Conservation (phyloP, 805 yeast genomes). For the Metschnikowia bowlesiae region DNA sequence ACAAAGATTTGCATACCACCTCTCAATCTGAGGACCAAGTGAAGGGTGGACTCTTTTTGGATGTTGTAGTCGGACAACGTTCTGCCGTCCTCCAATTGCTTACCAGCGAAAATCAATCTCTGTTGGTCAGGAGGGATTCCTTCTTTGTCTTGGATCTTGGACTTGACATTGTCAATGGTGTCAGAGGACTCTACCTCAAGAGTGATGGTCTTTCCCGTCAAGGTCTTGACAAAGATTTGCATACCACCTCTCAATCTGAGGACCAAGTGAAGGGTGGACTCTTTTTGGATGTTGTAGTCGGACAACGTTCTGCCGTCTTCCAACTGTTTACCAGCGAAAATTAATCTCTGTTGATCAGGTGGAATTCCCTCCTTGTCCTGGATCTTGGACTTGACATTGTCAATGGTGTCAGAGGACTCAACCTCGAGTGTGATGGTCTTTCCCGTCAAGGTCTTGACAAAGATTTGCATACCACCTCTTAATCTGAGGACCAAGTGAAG, state of each 20-base stretch:
- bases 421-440: slow-evolving; percentile 85
- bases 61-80: slow-evolving; percentile 96
- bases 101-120: slow-evolving; percentile 68
- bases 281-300: slow-evolving; percentile 43
- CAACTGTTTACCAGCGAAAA: slow-evolving; percentile 45
- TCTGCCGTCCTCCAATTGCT: slow-evolving; percentile 95
- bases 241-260: slow-evolving; percentile 8
- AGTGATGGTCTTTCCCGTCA: no score
- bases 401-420: slow-evolving; percentile 96
- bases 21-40: slow-evolving; percentile 95
- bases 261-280: slow-evolving; percentile 30
- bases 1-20: slow-evolving; percentile 91
- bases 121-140: no score
- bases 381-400: slow-evolving; percentile 55
- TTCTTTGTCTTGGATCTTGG: no score
- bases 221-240: slow-evolving; percentile 8
- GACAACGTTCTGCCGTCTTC: slow-evolving; percentile 37
- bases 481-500: slow-evolving; percentile 19
- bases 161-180: no score
- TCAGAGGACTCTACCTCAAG: no score
- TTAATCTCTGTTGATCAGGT: slow-evolving; percentile 31
- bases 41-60: slow-evolving; percentile 95
- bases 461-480: slow-evolving; percentile 21
- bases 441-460: slow-evolving; percentile 53
- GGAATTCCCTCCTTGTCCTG: no score